These are phyloP conservation scores for Prosopis cineraria DNA, from an alignment of 306 rosid genomes.

Conservation along the genomic window DNA sequence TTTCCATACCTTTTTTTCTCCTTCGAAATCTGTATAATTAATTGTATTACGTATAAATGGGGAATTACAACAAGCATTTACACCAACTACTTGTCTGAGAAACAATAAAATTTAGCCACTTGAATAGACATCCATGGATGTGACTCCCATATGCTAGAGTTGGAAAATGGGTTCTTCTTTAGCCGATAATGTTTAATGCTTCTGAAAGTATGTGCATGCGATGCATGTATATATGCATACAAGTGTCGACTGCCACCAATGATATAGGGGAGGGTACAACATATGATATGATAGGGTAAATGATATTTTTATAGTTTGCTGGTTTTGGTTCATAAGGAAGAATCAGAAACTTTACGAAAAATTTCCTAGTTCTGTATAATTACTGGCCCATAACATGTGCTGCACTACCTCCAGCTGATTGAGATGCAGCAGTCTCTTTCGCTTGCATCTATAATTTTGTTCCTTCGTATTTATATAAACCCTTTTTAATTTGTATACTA, in stretches of 20 bases:
- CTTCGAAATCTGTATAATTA: slow-evolving; percentile 11
- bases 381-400: slow-evolving; percentile 69
- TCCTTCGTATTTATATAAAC: slow-evolving; percentile 31
- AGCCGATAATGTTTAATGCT: slow-evolving; percentile 49
- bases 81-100: slow-evolving; percentile 59
- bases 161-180: slow-evolving; percentile 36
- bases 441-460: slow-evolving; percentile 38
- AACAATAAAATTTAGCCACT: slow-evolving; percentile 48
- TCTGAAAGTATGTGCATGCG: slow-evolving; percentile 58
- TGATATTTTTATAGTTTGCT: slow-evolving; percentile 57
- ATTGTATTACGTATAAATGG: slow-evolving; percentile 44
- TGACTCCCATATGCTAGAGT: slow-evolving; percentile 49
- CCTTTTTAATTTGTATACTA: slow-evolving; percentile 1
- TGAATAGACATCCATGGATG: slow-evolving; percentile 64
- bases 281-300: slow-evolving; percentile 45
- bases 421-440: slow-evolving; percentile 47
- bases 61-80: slow-evolving; percentile 42
- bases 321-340: slow-evolving; percentile 53
- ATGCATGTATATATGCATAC: slow-evolving; percentile 38
- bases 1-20: slow-evolving; percentile 34
- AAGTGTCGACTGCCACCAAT: slow-evolving; percentile 40
- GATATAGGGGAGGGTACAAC: slow-evolving; percentile 48
- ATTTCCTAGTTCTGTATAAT: slow-evolving; percentile 51
- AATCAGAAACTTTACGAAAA: slow-evolving; percentile 47
- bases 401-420: slow-evolving; percentile 45